Evolutionary conservation across 257 asterid species (phyloP).

Genomic region (Gardenia jasminoides): DNA sequence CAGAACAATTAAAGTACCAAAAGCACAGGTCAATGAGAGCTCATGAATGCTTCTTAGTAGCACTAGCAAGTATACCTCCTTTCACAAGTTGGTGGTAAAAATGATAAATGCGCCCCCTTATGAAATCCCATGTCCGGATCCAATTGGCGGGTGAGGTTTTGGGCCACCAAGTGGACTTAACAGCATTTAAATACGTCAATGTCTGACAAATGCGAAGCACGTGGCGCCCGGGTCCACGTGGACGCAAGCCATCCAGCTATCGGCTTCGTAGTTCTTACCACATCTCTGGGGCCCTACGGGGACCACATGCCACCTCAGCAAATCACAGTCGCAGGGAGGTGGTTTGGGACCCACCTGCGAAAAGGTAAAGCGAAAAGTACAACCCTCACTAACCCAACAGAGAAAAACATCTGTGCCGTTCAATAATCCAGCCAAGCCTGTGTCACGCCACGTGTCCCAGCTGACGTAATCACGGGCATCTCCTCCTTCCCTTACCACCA

Average conservation of each 20-base stretch:
- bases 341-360: constrained; percentile 30
- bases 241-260: constrained; percentile 9
- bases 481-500: too few species aligned
- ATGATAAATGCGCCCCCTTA: too few species aligned
- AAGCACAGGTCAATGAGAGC: too few species aligned
- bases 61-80: too few species aligned
- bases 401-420: constrained; percentile 17
- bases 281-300: not conserved
- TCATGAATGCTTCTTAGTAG: too few species aligned
- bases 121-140: too few species aligned
- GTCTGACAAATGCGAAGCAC: constrained; percentile 1
- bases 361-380: constrained; percentile 28
- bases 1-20: too few species aligned
- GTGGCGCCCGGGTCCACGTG: constrained; percentile 26
- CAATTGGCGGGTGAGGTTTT: too few species aligned
- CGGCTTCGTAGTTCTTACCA: not conserved
- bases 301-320: constrained; percentile 33
- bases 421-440: constrained; percentile 18
- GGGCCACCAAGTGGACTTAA: not conserved
- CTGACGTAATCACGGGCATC: constrained; percentile 9
- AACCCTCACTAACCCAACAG: constrained; percentile 1
- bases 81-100: too few species aligned
- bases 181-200: not conserved
- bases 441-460: constrained; percentile 32
- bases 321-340: not conserved